These are phyloP conservation scores for Eragrostis tef DNA, from an alignment of 202 grass and related monocot species.

Conservation along the genomic window DNA sequence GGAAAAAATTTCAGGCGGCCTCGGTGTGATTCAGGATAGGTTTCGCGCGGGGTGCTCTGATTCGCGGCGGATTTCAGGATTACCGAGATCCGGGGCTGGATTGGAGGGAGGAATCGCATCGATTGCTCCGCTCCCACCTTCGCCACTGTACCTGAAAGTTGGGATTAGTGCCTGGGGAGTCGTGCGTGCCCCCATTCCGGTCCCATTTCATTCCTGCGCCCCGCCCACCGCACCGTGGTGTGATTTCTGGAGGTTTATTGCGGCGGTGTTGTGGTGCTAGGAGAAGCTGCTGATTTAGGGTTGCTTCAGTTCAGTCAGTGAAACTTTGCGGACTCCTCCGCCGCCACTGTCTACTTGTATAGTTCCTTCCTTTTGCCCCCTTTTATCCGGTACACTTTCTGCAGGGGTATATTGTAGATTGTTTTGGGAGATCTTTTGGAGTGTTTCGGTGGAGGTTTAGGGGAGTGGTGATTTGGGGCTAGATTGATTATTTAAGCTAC, in stretches of 20 bases:
- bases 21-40: not conserved
- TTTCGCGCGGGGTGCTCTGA: not conserved
- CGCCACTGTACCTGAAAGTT: not conserved
- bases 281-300: not conserved
- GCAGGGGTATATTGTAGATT: not conserved
- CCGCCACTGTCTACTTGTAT: not conserved
- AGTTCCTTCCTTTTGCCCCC: not conserved
- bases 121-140: not conserved
- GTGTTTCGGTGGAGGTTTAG: not conserved
- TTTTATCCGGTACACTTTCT: not conserved
- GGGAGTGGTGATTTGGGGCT: not conserved
- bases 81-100: not conserved
- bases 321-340: not conserved
- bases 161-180: not conserved
- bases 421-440: conserved; percentile 3
- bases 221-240: not conserved
- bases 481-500: conserved; percentile 30
- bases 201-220: not conserved
- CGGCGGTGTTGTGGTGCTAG: not conserved
- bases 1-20: not conserved
- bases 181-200: not conserved
- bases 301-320: conserved; percentile 10
- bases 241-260: not conserved
- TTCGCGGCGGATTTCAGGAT: not conserved
- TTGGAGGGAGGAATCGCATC: conserved; percentile 15